These are phyloP conservation scores for Amphicarpaea edgeworthii DNA, from an alignment of 306 rosid genomes.

Conservation along the genomic window DNA sequence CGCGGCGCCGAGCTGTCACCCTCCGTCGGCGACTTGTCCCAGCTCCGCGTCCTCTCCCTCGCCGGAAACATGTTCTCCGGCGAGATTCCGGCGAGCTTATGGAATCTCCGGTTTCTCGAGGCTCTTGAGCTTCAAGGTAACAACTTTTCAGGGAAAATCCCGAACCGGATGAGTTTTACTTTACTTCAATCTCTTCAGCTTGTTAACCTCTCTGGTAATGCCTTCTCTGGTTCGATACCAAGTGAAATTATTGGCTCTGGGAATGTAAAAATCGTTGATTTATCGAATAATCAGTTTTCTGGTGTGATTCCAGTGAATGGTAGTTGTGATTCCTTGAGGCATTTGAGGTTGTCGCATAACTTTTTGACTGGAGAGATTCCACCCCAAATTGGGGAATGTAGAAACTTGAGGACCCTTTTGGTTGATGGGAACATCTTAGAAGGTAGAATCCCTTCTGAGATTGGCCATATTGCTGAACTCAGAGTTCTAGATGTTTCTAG, in stretches of 20 bases:
- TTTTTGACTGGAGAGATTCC: conserved; percentile 63
- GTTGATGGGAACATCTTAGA: conserved; percentile 70
- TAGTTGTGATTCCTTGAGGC: conserved; percentile 49
- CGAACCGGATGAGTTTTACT: conserved; percentile 45
- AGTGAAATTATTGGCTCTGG: conserved; percentile 50
- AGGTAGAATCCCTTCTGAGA: conserved; percentile 62
- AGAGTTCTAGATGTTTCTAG: conserved; percentile 72
- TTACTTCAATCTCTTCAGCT: conserved; percentile 49
- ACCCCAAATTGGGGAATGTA: conserved; percentile 58
- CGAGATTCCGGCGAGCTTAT: conserved; percentile 54
- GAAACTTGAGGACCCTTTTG: conserved; percentile 63
- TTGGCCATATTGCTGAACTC: conserved; percentile 59
- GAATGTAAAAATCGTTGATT: conserved; percentile 55
- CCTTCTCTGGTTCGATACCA: conserved; percentile 58
- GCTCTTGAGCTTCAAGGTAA: conserved; percentile 66
- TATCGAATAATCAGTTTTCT: conserved; percentile 63
- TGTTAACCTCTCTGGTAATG: conserved; percentile 66
- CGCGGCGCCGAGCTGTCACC: conserved; percentile 50
- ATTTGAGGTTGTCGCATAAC: conserved; percentile 67
- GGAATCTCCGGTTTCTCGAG: conserved; percentile 53
- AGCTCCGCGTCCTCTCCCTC: conserved; percentile 58
- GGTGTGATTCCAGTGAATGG: conserved; percentile 48
- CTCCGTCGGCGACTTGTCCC: conserved; percentile 51
- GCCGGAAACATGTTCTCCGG: conserved; percentile 62
- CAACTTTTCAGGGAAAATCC: conserved; percentile 65